phyloP scores from a whole-genome alignment of 129 eudicot species.

The Tagetes patula region DNA sequence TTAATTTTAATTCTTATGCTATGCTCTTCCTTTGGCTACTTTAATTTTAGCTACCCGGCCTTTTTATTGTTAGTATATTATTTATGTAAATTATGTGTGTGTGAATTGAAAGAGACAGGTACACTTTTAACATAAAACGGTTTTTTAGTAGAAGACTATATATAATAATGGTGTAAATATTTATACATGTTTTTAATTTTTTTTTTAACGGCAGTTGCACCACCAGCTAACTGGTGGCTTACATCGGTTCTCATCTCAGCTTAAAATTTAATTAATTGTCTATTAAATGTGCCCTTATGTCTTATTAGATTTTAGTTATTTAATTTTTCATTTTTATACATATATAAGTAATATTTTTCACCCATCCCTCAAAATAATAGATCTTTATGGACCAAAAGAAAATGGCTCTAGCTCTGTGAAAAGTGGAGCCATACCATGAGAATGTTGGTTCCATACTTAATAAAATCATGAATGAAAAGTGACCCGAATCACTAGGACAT shows the following conservation, averaged over 20 bases:
- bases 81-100: no score
- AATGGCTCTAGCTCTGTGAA: constrained; percentile 25
- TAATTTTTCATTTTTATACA: not conserved
- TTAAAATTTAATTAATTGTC: no score
- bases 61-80: not conserved
- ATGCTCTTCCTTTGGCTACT: constrained; percentile 20
- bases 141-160: no score
- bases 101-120: no score
- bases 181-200: not conserved
- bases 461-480: constrained; percentile 57
- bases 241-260: no score
- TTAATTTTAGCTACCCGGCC: constrained; percentile 27
- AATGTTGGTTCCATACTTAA: constrained; percentile 71
- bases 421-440: constrained; percentile 87
- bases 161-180: not conserved
- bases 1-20: constrained; percentile 20
- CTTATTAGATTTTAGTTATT: constrained; percentile 2
- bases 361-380: constrained; percentile 11
- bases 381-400: constrained; percentile 21
- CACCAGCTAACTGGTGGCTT: no score
- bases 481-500: constrained; percentile 55
- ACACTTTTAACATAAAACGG: no score
- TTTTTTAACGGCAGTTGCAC: not conserved
- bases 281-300: no score
- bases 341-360: not conserved